Conservation (phyloP, 169 alveolate species). For the Eimeria falciformis region DNA sequence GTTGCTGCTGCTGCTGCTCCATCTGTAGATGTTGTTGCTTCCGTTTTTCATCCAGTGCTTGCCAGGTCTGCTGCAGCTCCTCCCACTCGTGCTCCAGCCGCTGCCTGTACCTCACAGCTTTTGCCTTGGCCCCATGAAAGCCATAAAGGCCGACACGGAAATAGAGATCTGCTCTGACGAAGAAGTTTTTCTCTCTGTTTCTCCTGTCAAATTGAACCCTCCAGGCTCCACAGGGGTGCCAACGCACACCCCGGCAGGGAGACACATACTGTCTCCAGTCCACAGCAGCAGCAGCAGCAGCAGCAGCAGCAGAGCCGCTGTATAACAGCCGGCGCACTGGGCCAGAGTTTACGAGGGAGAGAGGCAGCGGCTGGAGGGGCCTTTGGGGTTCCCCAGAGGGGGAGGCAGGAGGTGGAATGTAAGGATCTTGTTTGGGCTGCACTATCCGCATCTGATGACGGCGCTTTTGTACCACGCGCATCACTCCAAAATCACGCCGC, state of each 20-base stretch:
- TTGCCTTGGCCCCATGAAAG: slow-evolving; percentile 86
- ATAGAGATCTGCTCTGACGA: slow-evolving; percentile 87
- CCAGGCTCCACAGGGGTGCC: slow-evolving; percentile 94
- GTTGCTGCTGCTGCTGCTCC: slow-evolving; percentile 2
- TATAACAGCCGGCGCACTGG: slow-evolving; percentile 86
- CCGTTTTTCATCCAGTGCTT: slow-evolving; percentile 79
- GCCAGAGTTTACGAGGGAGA: slow-evolving; percentile 87
- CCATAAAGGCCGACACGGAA: slow-evolving; percentile 87
- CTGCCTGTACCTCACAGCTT: slow-evolving; percentile 88
- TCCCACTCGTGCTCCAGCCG: slow-evolving; percentile 88
- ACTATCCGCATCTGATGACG: slow-evolving; percentile 53
- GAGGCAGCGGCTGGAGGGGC: slow-evolving; percentile 82
- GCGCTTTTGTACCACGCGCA: slow-evolving; percentile 75
- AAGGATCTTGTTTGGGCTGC: slow-evolving; percentile 53
- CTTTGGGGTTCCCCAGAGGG: not conserved
- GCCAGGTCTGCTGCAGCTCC: slow-evolving; percentile 88
- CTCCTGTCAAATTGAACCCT: slow-evolving; percentile 89
- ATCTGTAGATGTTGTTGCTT: not conserved
- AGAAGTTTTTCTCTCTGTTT: slow-evolving; percentile 89
- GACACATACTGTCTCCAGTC: slow-evolving; percentile 90
- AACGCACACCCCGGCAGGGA: slow-evolving; percentile 89
- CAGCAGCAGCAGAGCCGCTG: slow-evolving; percentile 86
- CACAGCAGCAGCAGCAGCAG: slow-evolving; percentile 84
- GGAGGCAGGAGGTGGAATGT: not conserved
- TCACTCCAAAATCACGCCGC: slow-evolving; percentile 73